Evolutionary conservation across 305 asterid genomes (phyloP).

Genomic region (Rubia peregrina): DNA sequence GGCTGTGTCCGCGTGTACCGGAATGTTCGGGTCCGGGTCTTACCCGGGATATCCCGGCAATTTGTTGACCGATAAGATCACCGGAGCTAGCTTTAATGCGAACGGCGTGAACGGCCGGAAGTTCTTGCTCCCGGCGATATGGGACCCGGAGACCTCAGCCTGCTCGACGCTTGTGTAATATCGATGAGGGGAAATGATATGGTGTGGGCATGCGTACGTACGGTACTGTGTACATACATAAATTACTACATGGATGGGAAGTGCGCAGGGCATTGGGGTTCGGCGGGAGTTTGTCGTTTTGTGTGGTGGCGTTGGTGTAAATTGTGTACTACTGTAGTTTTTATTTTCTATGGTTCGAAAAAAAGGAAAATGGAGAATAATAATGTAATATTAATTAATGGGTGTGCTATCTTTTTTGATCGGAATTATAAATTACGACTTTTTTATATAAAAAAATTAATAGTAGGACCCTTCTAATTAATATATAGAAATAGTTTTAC

Average conservation of each 20-base stretch:
- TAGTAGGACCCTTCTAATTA: no score
- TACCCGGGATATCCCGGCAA: constrained; percentile 80
- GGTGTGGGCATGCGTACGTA: constrained; percentile 24
- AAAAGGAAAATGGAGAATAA: background rate
- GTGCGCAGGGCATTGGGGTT: background rate
- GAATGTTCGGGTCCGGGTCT: constrained; percentile 78
- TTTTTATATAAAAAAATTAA: no score
- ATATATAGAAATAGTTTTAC: no score
- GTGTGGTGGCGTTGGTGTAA: constrained; percentile 39
- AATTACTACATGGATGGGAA: background rate
- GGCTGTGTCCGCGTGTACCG: constrained; percentile 83
- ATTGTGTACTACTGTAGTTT: constrained; percentile 15
- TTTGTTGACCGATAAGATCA: constrained; percentile 42
- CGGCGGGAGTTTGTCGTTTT: constrained; percentile 27
- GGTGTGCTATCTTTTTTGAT: no score
- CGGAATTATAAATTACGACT: background rate
- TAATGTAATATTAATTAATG: background rate
- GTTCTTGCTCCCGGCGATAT: constrained; percentile 81
- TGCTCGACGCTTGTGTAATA: constrained; percentile 64
- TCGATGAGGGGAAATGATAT: background rate
- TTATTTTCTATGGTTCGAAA: background rate
- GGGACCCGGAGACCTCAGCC: constrained; percentile 74
- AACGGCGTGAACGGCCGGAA: constrained; percentile 58
- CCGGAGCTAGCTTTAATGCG: constrained; percentile 78
- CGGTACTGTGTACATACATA: constrained; percentile 15